These are phyloP conservation scores for Aureobasidium sp. DNA, from an alignment of 2,329 filamentous ascomycete species.

Conservation along the genomic window DNA sequence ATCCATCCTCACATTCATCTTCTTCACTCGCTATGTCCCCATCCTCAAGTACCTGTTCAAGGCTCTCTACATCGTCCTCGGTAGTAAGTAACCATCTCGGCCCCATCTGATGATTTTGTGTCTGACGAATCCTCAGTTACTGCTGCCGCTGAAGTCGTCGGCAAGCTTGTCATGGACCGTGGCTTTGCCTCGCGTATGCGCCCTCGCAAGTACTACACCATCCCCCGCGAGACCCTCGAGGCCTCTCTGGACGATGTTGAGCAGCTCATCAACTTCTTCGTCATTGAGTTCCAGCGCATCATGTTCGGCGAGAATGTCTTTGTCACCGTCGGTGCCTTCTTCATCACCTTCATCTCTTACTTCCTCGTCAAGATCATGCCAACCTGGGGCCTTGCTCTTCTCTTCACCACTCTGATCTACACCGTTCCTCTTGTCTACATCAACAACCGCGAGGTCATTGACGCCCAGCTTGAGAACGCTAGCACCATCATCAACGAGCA, in stretches of 20 bases:
- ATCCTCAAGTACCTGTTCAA: conserved; percentile 55
- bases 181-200: conserved; percentile 54
- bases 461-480: conserved; percentile 49
- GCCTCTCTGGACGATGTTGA: conserved; percentile 53
- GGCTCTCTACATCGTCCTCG: conserved; percentile 49
- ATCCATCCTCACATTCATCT: conserved; percentile 49
- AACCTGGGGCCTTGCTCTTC: conserved; percentile 54
- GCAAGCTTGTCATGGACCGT: conserved; percentile 47
- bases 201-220: conserved; percentile 57
- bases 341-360: conserved; percentile 51
- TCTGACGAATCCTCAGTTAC: conserved; percentile 37
- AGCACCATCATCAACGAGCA: conserved; percentile 49
- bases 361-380: conserved; percentile 58
- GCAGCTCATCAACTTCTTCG: conserved; percentile 59
- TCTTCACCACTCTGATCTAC: conserved; percentile 49
- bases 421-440: conserved; percentile 55
- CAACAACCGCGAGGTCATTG: conserved; percentile 57
- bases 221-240: conserved; percentile 56
- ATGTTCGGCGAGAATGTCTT: conserved; percentile 58
- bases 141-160: conserved; percentile 48
- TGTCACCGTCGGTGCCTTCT: conserved; percentile 52
- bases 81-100: conserved; percentile 36
- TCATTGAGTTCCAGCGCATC: conserved; percentile 59
- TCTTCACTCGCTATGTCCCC: conserved; percentile 55
- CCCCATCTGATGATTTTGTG: not conserved